Percentiles rank a stretch among this genome's conserved stretches.
These are phyloP conservation scores for Leccinum ochraceum DNA, from an alignment of 768 basidiomycete species.

Conservation along the genomic window DNA sequence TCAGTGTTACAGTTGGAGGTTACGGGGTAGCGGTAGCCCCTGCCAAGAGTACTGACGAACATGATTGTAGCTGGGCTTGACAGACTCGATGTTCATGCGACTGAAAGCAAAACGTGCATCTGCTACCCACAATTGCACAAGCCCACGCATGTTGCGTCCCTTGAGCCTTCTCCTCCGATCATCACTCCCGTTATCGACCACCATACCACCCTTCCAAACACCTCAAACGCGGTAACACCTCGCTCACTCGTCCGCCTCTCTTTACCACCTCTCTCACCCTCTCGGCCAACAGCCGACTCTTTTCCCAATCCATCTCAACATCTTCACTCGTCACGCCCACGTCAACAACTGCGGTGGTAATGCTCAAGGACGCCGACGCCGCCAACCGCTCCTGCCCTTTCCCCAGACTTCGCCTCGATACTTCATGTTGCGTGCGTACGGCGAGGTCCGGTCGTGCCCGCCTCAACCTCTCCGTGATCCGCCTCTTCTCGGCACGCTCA, in stretches of 20 bases:
- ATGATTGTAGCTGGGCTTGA: too few relatives aligned
- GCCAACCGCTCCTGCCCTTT: background rate
- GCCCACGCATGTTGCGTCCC: background rate
- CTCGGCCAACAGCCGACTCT: conserved; percentile 24
- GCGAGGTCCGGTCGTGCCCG: conserved; percentile 46
- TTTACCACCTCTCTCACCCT: conserved; percentile 23
- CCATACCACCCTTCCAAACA: conserved; percentile 24
- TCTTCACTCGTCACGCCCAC: conserved; percentile 8
- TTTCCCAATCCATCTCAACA: conserved; percentile 29
- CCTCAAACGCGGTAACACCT: conserved; percentile 30
- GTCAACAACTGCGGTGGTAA: too few relatives aligned
- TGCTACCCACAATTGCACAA: background rate
- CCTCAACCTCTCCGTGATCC: conserved; percentile 42
- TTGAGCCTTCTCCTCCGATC: background rate
- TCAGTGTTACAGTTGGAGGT: too few relatives aligned
- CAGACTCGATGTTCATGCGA: too few relatives aligned
- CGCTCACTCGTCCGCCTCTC: conserved; percentile 18
- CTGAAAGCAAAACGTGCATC: too few relatives aligned
- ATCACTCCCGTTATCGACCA: background rate
- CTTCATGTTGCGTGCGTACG: conserved; percentile 16
- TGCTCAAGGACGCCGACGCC: background rate
- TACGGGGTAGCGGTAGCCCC: too few relatives aligned
- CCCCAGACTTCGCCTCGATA: too few relatives aligned
- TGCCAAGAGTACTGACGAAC: too few relatives aligned
- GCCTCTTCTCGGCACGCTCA: conserved; percentile 21